Evolutionary conservation across 1,284 basidiomycete species (phyloP), one percentile per base, ranked within the genome.

Genomic region (Leccinum huronense): DNA sequence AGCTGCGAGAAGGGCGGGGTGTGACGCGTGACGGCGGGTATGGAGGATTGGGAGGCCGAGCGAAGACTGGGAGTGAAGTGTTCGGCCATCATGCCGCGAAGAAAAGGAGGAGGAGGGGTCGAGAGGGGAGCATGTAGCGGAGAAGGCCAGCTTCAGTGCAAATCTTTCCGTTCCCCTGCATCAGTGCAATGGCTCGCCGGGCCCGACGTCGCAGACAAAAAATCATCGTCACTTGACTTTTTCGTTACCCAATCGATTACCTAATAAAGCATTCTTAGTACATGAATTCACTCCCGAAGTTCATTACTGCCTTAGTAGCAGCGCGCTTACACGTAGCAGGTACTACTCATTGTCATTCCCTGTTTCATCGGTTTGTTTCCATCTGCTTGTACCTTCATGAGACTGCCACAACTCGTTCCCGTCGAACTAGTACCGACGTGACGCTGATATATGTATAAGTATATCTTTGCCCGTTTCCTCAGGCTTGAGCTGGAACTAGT

Each of bases 61-160:
- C 53, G 66, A 31, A 56, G n/a, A 51, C 62, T 72, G 66, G 23
- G 65, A 13, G 31, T 68, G 60, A 65, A 16, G 51, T 60, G 63
- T 27, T 75, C 65, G 53, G 51, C 65, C 72, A 73, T 73, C 71
- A 74, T 73, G 63, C 63, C 63, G 59, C 42, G 31, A 53, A 48
- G 31, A 53, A 66, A 38, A 45, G 54, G 57, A 7, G 19, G 58
- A 60, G 38, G 38, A 31, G 33, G 40, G 8, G 54, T 61, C 34
- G 56, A 56, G 53, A 7, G 60, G 60, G 38, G 63, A 59, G 57
- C 72, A 74, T 74, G 67, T 67, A 65, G 71, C 60, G 59, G 59
- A 62, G 72, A 76, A 77, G 73, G 64, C 73, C 73, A 71, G 73
- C 73, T 73, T 68, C 74, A 61, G 60, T 56, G 61, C 16, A 58